Evolutionary conservation across 2,329 filamentous ascomycete species (phyloP).

Genomic region (Microcyclosporella mali): DNA sequence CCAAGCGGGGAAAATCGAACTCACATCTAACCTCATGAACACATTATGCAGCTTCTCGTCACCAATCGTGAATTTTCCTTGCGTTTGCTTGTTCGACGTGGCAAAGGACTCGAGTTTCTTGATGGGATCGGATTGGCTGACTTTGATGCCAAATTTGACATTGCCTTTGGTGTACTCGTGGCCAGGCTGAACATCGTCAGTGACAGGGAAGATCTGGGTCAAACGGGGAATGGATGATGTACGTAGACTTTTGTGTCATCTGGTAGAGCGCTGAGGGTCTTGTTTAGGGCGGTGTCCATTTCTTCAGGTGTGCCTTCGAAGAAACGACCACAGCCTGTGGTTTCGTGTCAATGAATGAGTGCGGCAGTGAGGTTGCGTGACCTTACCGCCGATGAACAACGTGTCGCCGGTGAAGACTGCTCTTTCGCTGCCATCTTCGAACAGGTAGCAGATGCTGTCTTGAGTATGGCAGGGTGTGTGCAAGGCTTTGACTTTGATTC

Average conservation of each 20-base stretch:
- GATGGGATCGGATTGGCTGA: conserved; percentile 68
- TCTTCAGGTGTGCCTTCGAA: conserved; percentile 85
- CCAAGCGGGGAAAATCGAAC: no score
- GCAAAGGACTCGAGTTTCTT: conserved; percentile 72
- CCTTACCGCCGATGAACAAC: conserved; percentile 78
- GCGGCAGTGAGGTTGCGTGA: background rate
- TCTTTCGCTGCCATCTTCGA: conserved; percentile 70
- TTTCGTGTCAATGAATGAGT: no score
- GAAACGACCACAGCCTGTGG: conserved; percentile 82
- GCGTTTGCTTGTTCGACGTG: conserved; percentile 75
- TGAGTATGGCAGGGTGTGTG: conserved; percentile 97
- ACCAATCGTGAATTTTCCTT: conserved; percentile 92
- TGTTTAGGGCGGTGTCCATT: conserved; percentile 91
- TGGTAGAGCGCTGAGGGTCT: conserved; percentile 70
- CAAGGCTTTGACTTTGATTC: conserved; percentile 76
- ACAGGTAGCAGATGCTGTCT: conserved; percentile 93
- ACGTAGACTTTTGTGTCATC: conserved; percentile 90
- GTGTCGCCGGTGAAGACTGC: conserved; percentile 96
- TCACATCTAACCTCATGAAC: conserved; percentile 82
- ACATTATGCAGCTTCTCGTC: conserved; percentile 98
- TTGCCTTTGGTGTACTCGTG: conserved; percentile 99
- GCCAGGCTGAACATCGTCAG: conserved; percentile 58
- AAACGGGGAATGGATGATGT: conserved; percentile 38
- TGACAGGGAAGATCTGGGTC: background rate
- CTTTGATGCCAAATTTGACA: conserved; percentile 75